Evolutionary conservation across 257 asterid species (phyloP).

Genomic region (Apocynum venetum): DNA sequence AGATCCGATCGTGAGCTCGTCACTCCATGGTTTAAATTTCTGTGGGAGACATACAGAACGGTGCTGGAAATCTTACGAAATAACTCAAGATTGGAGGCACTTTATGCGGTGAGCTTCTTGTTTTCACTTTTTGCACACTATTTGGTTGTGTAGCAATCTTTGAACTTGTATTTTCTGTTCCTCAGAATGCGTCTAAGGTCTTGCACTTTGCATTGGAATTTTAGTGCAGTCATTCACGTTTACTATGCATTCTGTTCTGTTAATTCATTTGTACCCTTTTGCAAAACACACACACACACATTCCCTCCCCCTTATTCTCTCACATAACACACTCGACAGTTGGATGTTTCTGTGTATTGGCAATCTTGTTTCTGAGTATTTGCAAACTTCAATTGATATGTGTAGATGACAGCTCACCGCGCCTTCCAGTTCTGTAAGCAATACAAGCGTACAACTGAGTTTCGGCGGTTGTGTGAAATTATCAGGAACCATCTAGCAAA

Average conservation of each 20-base stretch:
- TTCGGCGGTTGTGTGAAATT: slow-evolving; percentile 85
- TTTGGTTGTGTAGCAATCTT: neutral
- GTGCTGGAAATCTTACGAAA: slow-evolving; percentile 73
- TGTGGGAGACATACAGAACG: slow-evolving; percentile 88
- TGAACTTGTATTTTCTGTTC: neutral
- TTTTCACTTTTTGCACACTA: slow-evolving; percentile 2
- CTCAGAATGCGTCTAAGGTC: neutral
- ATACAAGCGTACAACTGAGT: slow-evolving; percentile 85
- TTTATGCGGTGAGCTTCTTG: slow-evolving; percentile 52
- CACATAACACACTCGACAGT: neutral
- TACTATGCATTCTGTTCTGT: neutral
- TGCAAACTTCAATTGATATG: slow-evolving; percentile 14
- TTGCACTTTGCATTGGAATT: neutral
- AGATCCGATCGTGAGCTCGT: slow-evolving; percentile 92
- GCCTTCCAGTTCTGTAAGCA: slow-evolving; percentile 98
- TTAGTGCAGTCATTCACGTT: neutral
- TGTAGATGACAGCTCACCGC: slow-evolving; percentile 94
- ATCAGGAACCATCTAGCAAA: slow-evolving; percentile 85
- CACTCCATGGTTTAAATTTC: slow-evolving; percentile 82
- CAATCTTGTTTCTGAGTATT: neutral
- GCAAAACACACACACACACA: neutral
- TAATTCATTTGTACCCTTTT: neutral
- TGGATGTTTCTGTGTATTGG: neutral
- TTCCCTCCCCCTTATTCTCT: neutral
- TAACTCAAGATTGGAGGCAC: slow-evolving; percentile 71